phyloP scores from a whole-genome alignment of 495 filamentous ascomycete genomes.

The Trichoderma reesei region DNA sequence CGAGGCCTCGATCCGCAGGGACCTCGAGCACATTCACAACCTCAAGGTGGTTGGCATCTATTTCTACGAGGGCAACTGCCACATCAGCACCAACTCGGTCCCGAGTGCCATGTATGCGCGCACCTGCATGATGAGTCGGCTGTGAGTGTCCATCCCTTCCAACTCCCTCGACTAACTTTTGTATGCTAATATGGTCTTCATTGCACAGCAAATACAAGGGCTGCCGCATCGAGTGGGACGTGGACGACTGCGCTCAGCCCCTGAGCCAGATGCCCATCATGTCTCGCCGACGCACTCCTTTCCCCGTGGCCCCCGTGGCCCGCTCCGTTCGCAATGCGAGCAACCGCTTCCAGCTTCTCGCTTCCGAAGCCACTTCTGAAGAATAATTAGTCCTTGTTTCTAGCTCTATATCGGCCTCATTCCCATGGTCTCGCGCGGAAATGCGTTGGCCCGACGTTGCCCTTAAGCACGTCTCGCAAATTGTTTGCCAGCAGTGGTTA shows the following conservation, averaged over 20 bases:
- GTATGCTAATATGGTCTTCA: not conserved
- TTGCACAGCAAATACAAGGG: constrained; percentile 53
- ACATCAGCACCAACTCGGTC: constrained; percentile 68
- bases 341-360: constrained; percentile 59
- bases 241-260: constrained; percentile 64
- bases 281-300: constrained; percentile 15
- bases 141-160: constrained; percentile 20
- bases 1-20: constrained; percentile 54
- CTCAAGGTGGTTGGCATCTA: constrained; percentile 58
- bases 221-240: constrained; percentile 59
- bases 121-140: constrained; percentile 69
- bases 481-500: no score
- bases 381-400: no score
- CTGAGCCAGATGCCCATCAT: constrained; percentile 20
- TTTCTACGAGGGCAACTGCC: constrained; percentile 46
- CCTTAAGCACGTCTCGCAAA: no score
- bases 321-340: constrained; percentile 13
- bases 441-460: no score
- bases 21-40: constrained; percentile 78
- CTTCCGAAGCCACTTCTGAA: constrained; percentile 16
- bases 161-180: not conserved
- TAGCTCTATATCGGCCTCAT: no score
- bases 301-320: not conserved
- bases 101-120: constrained; percentile 65
- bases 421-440: no score